Base-by-base conservation (phyloP, 2,329 filamentous ascomycete species). In the Colletotrichum chlorophyti region DNA sequence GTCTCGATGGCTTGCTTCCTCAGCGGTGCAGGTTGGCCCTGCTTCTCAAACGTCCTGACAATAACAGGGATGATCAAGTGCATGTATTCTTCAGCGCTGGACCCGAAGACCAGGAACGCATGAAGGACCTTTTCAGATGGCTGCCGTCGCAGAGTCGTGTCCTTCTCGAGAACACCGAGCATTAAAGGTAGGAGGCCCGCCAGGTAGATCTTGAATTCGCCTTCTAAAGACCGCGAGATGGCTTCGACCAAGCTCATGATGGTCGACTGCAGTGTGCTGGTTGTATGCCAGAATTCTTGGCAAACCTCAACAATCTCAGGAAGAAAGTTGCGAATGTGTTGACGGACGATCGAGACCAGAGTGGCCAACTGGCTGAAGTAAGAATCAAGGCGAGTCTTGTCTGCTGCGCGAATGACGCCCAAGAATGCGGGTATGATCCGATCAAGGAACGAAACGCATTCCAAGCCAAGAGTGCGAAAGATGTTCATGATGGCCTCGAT, bases 401-500 rank as follows among this genome's bases (percentile, higher is more conserved):
- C 86, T 6, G 93, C 93, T 47, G 89, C 90, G 65, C 90, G 85
- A 61, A 99, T 97, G 53, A 99, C 94, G 14, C 86, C 82, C 37
- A 99, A 83, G 69, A 99, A 99, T 0, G 93, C 95, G 0, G 96
- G 95, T 27, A 99, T 91, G 61, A 99, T 97, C 60, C 95, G 90
- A 60, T 91, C 90, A 2, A 99, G 84, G 73, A 98, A 99, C 0
- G 92, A 91, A 8, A 99, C 94, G 71, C 95, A 99, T 71, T 98
- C 97, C 66, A 99, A 78, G 2, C 95, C 95, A 60, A 99, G 83
- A 0, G 96, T 99, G 66, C 95, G 91, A 76, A 99, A 99, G 58
- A 99, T 99, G 66, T 92, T 97, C 88, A 99, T 98, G 66, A 99
- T 96, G 5, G 95, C 95, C 72, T 98, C 95, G 48, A 99, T 95